phyloP scores from a whole-genome alignment of 441 rosid species.

The Corymbia citriodora region DNA sequence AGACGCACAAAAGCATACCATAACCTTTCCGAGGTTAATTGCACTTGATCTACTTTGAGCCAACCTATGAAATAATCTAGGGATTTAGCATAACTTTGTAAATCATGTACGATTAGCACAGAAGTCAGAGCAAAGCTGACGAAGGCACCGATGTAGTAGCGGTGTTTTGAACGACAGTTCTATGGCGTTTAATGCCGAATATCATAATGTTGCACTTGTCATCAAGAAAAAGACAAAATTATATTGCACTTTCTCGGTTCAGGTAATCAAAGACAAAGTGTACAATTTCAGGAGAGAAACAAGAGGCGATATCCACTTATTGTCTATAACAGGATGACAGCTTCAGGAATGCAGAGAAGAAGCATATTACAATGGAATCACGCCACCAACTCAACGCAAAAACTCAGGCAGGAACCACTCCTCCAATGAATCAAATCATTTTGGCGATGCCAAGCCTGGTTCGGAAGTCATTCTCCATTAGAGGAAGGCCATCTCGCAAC shows the following conservation, averaged over 20 bases:
- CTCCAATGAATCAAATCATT: conserved; percentile 13
- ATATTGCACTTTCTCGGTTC: not conserved
- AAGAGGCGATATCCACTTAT: not conserved
- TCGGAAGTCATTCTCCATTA: conserved; percentile 93
- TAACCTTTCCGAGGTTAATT: not conserved
- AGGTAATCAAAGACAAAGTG: not conserved
- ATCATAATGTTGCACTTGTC: not conserved
- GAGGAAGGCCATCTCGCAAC: conserved; percentile 84
- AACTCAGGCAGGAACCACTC: not conserved
- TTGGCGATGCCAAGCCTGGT: conserved; percentile 58
- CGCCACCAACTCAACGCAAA: not conserved
- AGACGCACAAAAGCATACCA: not conserved
- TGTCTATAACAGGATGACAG: not conserved
- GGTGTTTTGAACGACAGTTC: not conserved
- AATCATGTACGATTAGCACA: not conserved
- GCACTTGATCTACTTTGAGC: not conserved
- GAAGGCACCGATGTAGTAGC: not conserved
- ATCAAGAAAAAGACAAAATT: not conserved
- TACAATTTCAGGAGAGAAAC: not conserved
- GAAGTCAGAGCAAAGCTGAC: not conserved
- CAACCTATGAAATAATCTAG: not conserved
- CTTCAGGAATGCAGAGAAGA: not conserved
- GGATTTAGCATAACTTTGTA: not conserved
- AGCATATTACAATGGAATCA: not conserved
- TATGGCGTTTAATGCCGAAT: not conserved